A percentile compares a stretch with the other conserved stretches of the same genome.
Evolutionary conservation across 805 yeast species (phyloP).

Genomic region (Jamesozyma piceae): DNA sequence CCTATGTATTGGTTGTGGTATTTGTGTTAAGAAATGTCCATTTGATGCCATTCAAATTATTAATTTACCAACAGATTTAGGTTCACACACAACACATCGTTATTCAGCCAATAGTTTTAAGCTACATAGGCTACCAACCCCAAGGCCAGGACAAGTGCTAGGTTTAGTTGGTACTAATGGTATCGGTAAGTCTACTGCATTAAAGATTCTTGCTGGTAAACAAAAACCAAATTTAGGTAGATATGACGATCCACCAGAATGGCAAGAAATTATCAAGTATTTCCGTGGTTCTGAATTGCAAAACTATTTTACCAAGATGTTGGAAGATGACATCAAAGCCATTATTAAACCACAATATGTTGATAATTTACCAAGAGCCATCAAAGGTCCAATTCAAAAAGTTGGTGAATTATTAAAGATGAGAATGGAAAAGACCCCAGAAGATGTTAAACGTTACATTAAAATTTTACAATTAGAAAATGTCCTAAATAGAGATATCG

Average conservation of each 20-base stretch:
- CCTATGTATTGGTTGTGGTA: conserved; percentile 98
- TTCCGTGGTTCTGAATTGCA: conserved; percentile 97
- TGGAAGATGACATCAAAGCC: conserved; percentile 93
- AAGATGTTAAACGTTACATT: conserved; percentile 54
- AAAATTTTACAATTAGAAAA: conserved; percentile 63
- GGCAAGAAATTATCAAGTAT: conserved; percentile 85
- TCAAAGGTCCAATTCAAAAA: conserved; percentile 77
- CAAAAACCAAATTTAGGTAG: conserved; percentile 94
- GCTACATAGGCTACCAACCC: conserved; percentile 93
- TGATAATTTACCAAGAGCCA: conserved; percentile 93
- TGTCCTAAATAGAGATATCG: conserved; percentile 79
- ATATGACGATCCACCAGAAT: conserved; percentile 92
- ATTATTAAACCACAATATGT: conserved; percentile 98
- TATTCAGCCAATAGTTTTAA: conserved; percentile 97
- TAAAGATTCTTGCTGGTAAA: conserved; percentile 93
- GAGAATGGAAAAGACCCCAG: conserved; percentile 59
- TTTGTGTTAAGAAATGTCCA: conserved; percentile 97
- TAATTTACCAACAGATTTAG: conserved; percentile 92
- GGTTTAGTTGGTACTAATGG: conserved; percentile 98
- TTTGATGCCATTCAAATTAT: conserved; percentile 94
- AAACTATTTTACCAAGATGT: conserved; percentile 85
- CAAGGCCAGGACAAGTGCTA: conserved; percentile 97
- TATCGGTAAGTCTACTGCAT: conserved; percentile 96
- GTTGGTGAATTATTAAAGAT: conserved; percentile 78
- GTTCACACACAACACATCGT: conserved; percentile 87